A percentile compares a stretch with the other conserved stretches of the same genome.
Evolutionary conservation across 768 basidiomycete genomes (phyloP).

Genomic region (Coprinopsis marcescibilis): DNA sequence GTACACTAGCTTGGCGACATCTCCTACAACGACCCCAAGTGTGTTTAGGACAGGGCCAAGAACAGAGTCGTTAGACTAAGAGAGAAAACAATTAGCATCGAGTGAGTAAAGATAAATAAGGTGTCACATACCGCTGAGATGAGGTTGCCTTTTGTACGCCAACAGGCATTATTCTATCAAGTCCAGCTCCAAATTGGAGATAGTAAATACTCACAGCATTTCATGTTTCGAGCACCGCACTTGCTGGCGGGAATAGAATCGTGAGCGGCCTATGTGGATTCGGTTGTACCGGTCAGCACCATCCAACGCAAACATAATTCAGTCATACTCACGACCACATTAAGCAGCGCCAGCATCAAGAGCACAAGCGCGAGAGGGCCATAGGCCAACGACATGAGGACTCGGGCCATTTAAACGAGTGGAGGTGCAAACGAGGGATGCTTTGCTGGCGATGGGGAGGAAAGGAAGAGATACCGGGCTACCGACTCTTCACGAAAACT

Average conservation of each 20-base stretch:
- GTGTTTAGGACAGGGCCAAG: constrained; percentile 20
- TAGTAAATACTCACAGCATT: constrained; percentile 23
- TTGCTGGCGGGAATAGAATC: constrained; percentile 16
- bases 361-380: not conserved
- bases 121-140: not conserved
- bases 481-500: too few relatives aligned
- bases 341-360: not conserved
- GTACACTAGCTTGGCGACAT: constrained; percentile 24
- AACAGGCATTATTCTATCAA: not conserved
- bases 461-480: too few relatives aligned
- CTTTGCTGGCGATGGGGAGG: too few relatives aligned
- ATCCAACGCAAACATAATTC: too few relatives aligned
- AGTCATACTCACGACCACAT: not conserved
- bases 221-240: constrained; percentile 18
- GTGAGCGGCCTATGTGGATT: constrained; percentile 11
- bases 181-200: not conserved
- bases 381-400: not conserved
- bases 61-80: constrained; percentile 19
- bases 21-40: constrained; percentile 21
- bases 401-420: not conserved
- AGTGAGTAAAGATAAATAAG: not conserved
- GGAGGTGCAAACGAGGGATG: constrained; percentile 12
- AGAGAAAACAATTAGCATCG: not conserved
- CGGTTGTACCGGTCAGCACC: too few relatives aligned
- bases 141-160: not conserved